Base-by-base conservation (phyloP, 305 asterid genomes). In the Coffea humblotiana region DNA sequence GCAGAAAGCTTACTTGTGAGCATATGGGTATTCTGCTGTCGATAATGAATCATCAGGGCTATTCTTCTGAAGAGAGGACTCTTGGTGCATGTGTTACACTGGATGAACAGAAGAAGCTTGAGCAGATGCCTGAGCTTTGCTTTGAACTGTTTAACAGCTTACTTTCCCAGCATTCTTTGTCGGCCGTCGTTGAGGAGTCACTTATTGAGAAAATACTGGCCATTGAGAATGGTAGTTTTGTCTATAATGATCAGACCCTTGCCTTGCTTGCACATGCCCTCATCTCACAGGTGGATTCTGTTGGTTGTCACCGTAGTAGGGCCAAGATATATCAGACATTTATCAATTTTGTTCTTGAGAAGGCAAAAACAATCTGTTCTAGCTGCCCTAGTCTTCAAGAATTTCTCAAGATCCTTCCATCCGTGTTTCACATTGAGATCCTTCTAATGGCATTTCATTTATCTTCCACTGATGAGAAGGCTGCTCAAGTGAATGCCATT, bases 191-290 rank as follows among this genome's bases (percentile, higher is more conserved):
- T 79, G 94, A 91, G 86, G 97, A 94, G 82, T 86, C 88, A 13
- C 82, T 96, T 79, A 87, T 94, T 66, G 93, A 90, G 81, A 94
- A 90, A 80, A 88, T 94, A 76, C 87, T 96, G 81, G 74, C 71
- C 67, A 86, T 90, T 76, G 92, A 94, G 78, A 85, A 87, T 88
- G 98, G 97, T 85, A 85, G 89, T 82, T 85, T 90, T 84, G 76
- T 71, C 68, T 93, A 91, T 90, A 96, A 90, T 85, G 90, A 91
- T 87, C 94, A 89, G 86, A 88, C 90, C 82, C 98, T 94, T 87
- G 95, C 97, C 83, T 89, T 96, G 88, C 92, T 96, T 86, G 98
- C 97, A 56, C 90, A 92, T 82, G 88, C 96, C 80, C 94, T 94
- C 65, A 85, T 90, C 54, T 88, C 89, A 76, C 90, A 89, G 77